Evolutionary conservation across 345 rosid genomes (phyloP), one percentile per base, ranked within the genome.

Genomic region (Passiflora organensis): DNA sequence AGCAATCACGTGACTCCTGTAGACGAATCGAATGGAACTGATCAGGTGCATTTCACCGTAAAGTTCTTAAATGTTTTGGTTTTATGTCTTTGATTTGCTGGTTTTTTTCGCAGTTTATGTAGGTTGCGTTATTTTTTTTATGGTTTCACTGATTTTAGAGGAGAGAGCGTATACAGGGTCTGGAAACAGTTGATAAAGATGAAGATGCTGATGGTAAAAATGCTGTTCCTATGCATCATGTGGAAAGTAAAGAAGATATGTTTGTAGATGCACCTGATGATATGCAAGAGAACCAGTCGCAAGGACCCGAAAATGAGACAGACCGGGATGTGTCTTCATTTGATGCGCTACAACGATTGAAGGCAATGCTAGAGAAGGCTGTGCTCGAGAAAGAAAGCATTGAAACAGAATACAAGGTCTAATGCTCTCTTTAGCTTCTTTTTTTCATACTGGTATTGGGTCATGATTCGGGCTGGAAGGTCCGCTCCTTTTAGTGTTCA

Each of bases 221-320:
- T 2, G 34, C 5, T 28, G 34, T 28, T 28, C 5, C 34, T 23
- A 39, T 76, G 60, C 56, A 19, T 44, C 71, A 68, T 44, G 76
- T 58, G 57, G 95, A 82, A 13, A 75, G 88, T 56, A 91, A 72
- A 70, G 96, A 91, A 49, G 98, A 91, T 63, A 73, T 81, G 95
- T 91, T 91, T 60, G 82, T 77, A 22, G 98, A 88, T 80, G 98
- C 96, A 9, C 39, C 81, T 0, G 98, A 91, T 19, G 98, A 83
- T 66, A 90, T 53, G 48, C 32, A 62, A 74, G 81, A 69, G 82
- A 74, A 48, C 61, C 71, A 58, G 32, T 58, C 25, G 12, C 64
- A 38, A 0, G 73, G 38, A 55, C 24, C 57, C 1, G 66, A 63
- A 14, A 19, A 61, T 56, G 62, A 43, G 37, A 25, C 58, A 6